A percentile compares a stretch with the other conserved stretches of the same genome.
phyloP scores from a whole-genome alignment of 2,329 filamentous ascomycete genomes.

The Coniochaeta ligniaria region DNA sequence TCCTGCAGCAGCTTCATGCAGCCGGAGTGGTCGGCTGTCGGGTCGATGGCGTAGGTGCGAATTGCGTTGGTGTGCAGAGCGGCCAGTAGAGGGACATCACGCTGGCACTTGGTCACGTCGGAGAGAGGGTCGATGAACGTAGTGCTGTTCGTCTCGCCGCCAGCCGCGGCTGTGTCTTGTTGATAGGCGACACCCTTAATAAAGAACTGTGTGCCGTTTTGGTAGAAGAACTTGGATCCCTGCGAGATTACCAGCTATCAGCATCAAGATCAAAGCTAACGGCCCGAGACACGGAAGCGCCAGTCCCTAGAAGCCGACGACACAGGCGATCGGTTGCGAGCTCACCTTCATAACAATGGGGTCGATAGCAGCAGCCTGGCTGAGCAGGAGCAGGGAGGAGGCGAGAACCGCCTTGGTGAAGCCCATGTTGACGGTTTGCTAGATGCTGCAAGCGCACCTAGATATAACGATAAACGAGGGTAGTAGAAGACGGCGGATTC shows the following conservation, averaged over 20 bases:
- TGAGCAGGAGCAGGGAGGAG: conserved; percentile 23
- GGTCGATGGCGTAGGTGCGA: conserved; percentile 90
- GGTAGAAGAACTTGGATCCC: conserved; percentile 66
- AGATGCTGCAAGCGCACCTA: background rate
- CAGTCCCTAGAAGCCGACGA: background rate
- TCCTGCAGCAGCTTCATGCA: conserved; percentile 82
- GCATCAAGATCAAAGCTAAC: background rate
- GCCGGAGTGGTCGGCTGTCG: conserved; percentile 64
- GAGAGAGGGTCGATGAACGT: conserved; percentile 79
- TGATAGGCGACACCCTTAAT: conserved; percentile 96
- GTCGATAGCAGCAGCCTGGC: conserved; percentile 37
- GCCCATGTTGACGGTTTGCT: conserved; percentile 10
- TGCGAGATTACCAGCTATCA: conserved; percentile 7
- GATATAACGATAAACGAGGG: background rate
- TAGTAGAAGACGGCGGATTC: background rate
- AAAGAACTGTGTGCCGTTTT: conserved; percentile 62
- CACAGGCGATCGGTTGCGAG: background rate
- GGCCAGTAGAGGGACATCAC: conserved; percentile 76
- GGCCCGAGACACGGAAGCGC: too few species aligned
- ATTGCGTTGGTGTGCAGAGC: conserved; percentile 85
- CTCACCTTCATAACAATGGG: conserved; percentile 63
- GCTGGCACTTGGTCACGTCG: conserved; percentile 63
- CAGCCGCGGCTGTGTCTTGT: conserved; percentile 59
- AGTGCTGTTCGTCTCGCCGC: conserved; percentile 35
- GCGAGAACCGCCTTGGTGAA: conserved; percentile 26